These are phyloP conservation scores for Yamadazyma spencermartinsiae DNA, from an alignment of 1,139 yeast species.

Conservation along the genomic window DNA sequence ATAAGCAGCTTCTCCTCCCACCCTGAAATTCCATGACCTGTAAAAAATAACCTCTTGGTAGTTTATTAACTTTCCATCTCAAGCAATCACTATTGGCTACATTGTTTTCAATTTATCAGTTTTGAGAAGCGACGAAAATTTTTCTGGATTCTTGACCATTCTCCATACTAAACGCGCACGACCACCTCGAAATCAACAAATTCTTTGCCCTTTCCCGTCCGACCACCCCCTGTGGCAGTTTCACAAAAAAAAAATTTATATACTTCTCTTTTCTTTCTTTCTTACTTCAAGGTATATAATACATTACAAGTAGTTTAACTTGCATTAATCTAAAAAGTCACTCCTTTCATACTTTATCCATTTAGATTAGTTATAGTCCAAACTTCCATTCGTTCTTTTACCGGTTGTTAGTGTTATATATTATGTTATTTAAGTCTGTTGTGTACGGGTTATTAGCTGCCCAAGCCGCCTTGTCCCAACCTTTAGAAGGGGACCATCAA, in stretches of 20 bases:
- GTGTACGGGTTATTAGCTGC: conserved; percentile 21
- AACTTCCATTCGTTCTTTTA: conserved; percentile 17
- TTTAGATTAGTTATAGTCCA: conserved; percentile 8
- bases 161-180: conserved; percentile 1
- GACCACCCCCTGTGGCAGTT: not conserved
- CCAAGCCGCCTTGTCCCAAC: conserved; percentile 31
- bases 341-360: conserved; percentile 13
- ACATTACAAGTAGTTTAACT: not conserved
- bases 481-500: conserved; percentile 36
- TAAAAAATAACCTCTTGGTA: no score
- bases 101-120: conserved; percentile 2
- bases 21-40: no score
- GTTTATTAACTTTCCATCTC: no score
- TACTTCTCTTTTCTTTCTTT: not conserved
- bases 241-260: not conserved
- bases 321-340: conserved; percentile 9
- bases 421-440: conserved; percentile 52
- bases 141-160: conserved; percentile 2
- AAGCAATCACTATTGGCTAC: not conserved
- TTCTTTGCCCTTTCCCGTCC: no score
- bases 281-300: not conserved
- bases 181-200: conserved; percentile 2
- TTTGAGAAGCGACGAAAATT: conserved; percentile 1
- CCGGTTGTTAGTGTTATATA: conserved; percentile 44
- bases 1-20: not conserved